These are phyloP conservation scores for Calonectria crousiana DNA, from an alignment of 2,329 filamentous ascomycete species.

Conservation along the genomic window DNA sequence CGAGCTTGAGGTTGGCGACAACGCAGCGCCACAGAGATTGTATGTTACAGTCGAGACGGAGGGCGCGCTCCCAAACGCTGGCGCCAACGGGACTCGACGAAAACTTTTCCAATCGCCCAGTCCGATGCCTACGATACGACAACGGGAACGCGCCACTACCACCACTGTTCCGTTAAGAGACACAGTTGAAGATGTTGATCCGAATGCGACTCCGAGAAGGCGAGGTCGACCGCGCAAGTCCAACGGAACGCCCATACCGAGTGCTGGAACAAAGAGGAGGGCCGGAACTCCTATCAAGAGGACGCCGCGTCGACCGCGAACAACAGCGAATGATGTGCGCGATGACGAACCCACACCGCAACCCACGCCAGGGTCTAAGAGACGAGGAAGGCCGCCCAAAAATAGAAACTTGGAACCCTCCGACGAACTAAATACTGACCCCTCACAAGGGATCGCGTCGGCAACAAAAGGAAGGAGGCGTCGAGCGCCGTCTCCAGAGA, in stretches of 20 bases:
- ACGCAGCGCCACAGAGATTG: slow-evolving; percentile 63
- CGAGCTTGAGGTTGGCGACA: slow-evolving; percentile 66
- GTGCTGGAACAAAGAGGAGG: slow-evolving; percentile 57
- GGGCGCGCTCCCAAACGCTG: slow-evolving; percentile 49
- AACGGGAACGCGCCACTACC: slow-evolving; percentile 57
- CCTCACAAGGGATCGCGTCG: slow-evolving; percentile 28
- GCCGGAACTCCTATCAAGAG: slow-evolving; percentile 59
- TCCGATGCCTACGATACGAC: slow-evolving; percentile 52
- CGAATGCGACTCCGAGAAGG: slow-evolving; percentile 53
- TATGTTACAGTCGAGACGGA: slow-evolving; percentile 69
- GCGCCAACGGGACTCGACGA: slow-evolving; percentile 50
- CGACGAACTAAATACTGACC: slow-evolving; percentile 39
- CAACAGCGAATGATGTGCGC: slow-evolving; percentile 43
- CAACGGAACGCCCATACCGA: slow-evolving; percentile 65
- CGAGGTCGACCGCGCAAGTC: slow-evolving; percentile 62
- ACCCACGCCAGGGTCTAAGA: slow-evolving; percentile 48
- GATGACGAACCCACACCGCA: slow-evolving; percentile 43
- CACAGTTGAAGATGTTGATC: slow-evolving; percentile 50
- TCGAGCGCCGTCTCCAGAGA: slow-evolving; percentile 42
- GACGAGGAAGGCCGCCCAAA: slow-evolving; percentile 48
- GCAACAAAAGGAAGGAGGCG: slow-evolving; percentile 32
- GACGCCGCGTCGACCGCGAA: slow-evolving; percentile 51
- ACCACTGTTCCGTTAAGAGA: slow-evolving; percentile 66
- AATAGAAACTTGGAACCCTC: slow-evolving; percentile 41
- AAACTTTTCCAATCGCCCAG: slow-evolving; percentile 60